Conservation (phyloP, 2,329 filamentous ascomycete genomes). For the Aspergillus aculeatinus region DNA sequence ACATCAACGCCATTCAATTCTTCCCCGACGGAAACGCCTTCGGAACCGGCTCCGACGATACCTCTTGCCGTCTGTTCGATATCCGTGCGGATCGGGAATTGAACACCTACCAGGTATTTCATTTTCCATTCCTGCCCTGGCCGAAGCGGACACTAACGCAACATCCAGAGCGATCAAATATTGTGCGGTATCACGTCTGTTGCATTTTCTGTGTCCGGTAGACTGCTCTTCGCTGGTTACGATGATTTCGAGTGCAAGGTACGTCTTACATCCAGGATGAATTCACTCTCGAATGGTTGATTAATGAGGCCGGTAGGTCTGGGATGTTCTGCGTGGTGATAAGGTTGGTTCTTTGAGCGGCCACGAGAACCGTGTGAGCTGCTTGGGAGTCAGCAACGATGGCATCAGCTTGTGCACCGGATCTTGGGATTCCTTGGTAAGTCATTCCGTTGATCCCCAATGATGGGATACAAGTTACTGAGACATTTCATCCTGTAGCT, state of each 20-base stretch:
- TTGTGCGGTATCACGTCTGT: constrained; percentile 98
- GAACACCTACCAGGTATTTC: constrained; percentile 61
- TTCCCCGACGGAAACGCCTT: constrained; percentile 99
- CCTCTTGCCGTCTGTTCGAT: constrained; percentile 94
- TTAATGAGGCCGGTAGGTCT: constrained; percentile 64
- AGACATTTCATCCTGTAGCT: constrained; percentile 53
- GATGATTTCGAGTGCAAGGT: constrained; percentile 99
- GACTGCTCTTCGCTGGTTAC: constrained; percentile 93
- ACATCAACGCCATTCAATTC: constrained; percentile 99
- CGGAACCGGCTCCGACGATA: constrained; percentile 95
- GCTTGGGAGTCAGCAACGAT: constrained; percentile 96
- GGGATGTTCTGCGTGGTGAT: constrained; percentile 94
- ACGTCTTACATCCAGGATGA: constrained; percentile 33
- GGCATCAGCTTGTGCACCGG: constrained; percentile 98
- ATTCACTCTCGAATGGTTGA: constrained; percentile 14
- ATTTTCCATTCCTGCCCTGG: not conserved
- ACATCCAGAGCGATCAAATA: constrained; percentile 82
- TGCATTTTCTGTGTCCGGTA: constrained; percentile 93
- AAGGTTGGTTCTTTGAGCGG: constrained; percentile 95
- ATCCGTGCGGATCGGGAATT: constrained; percentile 88
- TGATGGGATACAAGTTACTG: constrained; percentile 7
- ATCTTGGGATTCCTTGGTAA: constrained; percentile 98
- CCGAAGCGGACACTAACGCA: constrained; percentile 9
- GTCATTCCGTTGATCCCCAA: constrained; percentile 37
- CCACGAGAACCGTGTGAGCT: constrained; percentile 98